phyloP scores from a whole-genome alignment of 1,139 yeast genomes.

The Kluyveromyces marxianus region DNA sequence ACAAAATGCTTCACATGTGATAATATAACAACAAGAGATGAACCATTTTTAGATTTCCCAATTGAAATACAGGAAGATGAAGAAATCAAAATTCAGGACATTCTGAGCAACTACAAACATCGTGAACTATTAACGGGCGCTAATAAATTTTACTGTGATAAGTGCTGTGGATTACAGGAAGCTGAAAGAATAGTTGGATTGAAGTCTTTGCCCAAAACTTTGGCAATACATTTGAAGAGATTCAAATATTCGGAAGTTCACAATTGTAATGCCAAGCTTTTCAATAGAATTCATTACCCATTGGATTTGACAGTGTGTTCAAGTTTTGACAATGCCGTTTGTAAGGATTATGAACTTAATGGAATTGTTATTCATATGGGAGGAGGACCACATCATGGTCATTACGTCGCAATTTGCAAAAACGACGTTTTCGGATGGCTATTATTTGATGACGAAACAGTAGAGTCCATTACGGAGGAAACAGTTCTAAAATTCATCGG shows the following conservation, averaged over 20 bases:
- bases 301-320: conserved; percentile 65
- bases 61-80: conserved; percentile 64
- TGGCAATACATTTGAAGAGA: conserved; percentile 80
- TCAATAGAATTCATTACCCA: conserved; percentile 80
- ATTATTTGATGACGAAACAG: conserved; percentile 90
- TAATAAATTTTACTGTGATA: conserved; percentile 89
- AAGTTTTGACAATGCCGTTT: conserved; percentile 44
- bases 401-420: conserved; percentile 81
- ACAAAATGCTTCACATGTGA: conserved; percentile 90
- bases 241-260: conserved; percentile 84
- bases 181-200: conserved; percentile 90
- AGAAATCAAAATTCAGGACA: conserved; percentile 64
- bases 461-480: conserved; percentile 76
- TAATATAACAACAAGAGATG: conserved; percentile 76
- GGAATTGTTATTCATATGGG: conserved; percentile 92
- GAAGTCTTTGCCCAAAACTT: conserved; percentile 65
- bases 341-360: conserved; percentile 65
- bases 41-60: conserved; percentile 77
- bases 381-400: conserved; percentile 97
- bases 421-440: conserved; percentile 81
- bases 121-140: conserved; percentile 80
- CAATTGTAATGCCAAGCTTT: conserved; percentile 77
- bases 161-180: conserved; percentile 85
- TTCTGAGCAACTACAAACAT: conserved; percentile 73
- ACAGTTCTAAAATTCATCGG: conserved; percentile 87